Evolutionary conservation across 2,329 filamentous ascomycete genomes (phyloP).

Genomic region (Sordariomycetes sp.): DNA sequence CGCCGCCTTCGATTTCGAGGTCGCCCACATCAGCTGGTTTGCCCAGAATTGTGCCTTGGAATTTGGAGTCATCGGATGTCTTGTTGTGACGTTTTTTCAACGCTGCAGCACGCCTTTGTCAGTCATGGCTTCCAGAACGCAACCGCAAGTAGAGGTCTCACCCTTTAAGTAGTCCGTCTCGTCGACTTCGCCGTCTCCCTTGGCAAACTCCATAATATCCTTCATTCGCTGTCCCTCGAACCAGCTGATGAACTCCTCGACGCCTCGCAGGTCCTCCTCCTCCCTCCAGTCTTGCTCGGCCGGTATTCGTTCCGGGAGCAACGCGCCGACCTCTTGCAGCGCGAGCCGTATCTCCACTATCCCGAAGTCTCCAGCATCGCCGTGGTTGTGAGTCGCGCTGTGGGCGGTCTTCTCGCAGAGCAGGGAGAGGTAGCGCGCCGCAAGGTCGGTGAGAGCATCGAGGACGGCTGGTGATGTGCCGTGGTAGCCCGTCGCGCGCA

Average conservation of each 20-base stretch:
- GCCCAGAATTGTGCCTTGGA: slow-evolving; percentile 76
- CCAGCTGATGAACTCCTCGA: slow-evolving; percentile 75
- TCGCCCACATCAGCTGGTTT: slow-evolving; percentile 61
- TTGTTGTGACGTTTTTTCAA: slow-evolving; percentile 92
- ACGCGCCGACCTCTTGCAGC: slow-evolving; percentile 68
- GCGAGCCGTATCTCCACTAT: slow-evolving; percentile 79
- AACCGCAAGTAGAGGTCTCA: slow-evolving; percentile 21
- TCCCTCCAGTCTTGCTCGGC: slow-evolving; percentile 61
- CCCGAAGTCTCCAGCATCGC: slow-evolving; percentile 35
- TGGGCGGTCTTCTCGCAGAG: slow-evolving; percentile 65
- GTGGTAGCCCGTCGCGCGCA: slow-evolving; percentile 86
- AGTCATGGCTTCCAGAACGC: background rate
- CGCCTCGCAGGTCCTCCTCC: slow-evolving; percentile 68
- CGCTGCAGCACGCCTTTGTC: slow-evolving; percentile 30
- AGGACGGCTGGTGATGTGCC: slow-evolving; percentile 71
- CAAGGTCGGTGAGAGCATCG: slow-evolving; percentile 80
- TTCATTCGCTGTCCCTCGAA: slow-evolving; percentile 62
- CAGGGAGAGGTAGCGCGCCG: slow-evolving; percentile 68
- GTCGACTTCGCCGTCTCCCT: slow-evolving; percentile 55
- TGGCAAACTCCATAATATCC: slow-evolving; percentile 75
- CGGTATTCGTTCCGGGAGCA: slow-evolving; percentile 58
- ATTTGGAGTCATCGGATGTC: slow-evolving; percentile 77
- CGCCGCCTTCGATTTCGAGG: slow-evolving; percentile 70
- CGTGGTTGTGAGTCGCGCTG: slow-evolving; percentile 61
- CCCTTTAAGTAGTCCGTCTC: slow-evolving; percentile 63